Evolutionary conservation across 2,329 filamentous ascomycete genomes (phyloP).

Genomic region (Zasmidium angulare): DNA sequence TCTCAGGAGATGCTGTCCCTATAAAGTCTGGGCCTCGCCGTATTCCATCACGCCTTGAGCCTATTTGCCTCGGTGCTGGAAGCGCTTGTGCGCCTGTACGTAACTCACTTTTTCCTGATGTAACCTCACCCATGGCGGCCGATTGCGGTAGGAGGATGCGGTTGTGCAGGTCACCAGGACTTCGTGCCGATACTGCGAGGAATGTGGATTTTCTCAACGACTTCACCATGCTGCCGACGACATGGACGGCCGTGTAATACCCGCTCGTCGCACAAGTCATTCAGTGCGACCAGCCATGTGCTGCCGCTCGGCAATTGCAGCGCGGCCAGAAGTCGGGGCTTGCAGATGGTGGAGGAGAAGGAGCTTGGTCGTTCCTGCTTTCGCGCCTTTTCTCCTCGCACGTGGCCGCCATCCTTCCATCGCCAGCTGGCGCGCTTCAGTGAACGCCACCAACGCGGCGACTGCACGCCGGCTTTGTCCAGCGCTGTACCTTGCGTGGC

Average conservation of each 20-base stretch:
- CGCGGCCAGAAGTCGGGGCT: slow-evolving; percentile 8
- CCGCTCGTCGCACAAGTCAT: neutral
- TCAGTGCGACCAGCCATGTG: neutral
- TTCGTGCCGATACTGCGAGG: neutral
- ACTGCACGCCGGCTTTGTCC: neutral
- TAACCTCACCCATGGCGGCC: slow-evolving; percentile 4
- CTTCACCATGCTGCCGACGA: neutral
- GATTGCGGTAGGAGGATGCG: slow-evolving; percentile 5
- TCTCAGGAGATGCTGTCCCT: neutral
- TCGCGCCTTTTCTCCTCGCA: slow-evolving; percentile 1
- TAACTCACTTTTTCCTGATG: slow-evolving; percentile 1
- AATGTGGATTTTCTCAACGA: neutral
- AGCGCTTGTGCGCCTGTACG: neutral
- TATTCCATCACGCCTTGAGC: neutral
- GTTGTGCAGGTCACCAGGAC: neutral
- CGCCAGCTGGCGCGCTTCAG: neutral
- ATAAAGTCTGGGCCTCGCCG: neutral
- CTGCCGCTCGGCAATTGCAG: slow-evolving; percentile 3
- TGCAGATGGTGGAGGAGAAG: neutral
- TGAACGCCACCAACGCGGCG: neutral
- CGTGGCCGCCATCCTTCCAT: slow-evolving; percentile 7
- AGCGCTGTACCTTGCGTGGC: neutral
- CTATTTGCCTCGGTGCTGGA: neutral
- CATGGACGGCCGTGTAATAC: slow-evolving; percentile 1
- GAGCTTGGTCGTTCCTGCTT: slow-evolving; percentile 9